Evolutionary conservation across 2,329 filamentous ascomycete species (phyloP).

Genomic region (Orbilia oligospora): DNA sequence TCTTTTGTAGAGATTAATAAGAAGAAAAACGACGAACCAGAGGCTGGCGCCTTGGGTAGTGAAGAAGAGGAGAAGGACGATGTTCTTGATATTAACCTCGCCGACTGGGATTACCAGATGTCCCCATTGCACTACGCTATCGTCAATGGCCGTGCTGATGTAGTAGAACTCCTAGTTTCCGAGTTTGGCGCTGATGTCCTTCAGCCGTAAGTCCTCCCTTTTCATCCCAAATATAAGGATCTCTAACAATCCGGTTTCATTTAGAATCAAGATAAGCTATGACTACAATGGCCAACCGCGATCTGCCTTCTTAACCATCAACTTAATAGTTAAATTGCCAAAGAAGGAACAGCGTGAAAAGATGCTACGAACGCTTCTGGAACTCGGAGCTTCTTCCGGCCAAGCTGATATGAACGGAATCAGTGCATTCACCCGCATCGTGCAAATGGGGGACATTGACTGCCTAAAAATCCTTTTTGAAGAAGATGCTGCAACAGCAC

Average conservation of each 20-base stretch:
- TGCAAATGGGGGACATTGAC: conserved; percentile 69
- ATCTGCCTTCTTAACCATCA: conserved; percentile 78
- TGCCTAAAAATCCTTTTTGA: conserved; percentile 70
- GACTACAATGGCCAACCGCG: conserved; percentile 70
- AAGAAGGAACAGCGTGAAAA: conserved; percentile 69
- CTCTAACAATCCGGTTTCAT: conserved; percentile 59
- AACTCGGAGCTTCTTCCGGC: conserved; percentile 79
- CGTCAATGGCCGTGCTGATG: conserved; percentile 77
- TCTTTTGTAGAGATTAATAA: conserved; percentile 64
- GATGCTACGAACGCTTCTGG: conserved; percentile 77
- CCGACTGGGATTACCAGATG: conserved; percentile 78
- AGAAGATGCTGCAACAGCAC: conserved; percentile 51
- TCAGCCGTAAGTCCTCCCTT: conserved; percentile 77
- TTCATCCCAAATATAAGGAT: conserved; percentile 35
- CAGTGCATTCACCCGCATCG: conserved; percentile 78
- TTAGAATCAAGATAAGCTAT: conserved; percentile 46
- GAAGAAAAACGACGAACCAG: conserved; percentile 69
- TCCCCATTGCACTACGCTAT: conserved; percentile 83
- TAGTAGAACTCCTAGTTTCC: conserved; percentile 76
- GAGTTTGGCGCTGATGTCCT: conserved; percentile 83
- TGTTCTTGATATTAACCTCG: conserved; percentile 81
- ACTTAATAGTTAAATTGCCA: conserved; percentile 77
- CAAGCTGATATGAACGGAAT: conserved; percentile 77
- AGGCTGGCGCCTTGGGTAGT: conserved; percentile 65
- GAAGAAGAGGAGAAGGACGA: conserved; percentile 79